Base-by-base conservation (phyloP, 129 eudicot species). In the Escallonia herrerae region DNA sequence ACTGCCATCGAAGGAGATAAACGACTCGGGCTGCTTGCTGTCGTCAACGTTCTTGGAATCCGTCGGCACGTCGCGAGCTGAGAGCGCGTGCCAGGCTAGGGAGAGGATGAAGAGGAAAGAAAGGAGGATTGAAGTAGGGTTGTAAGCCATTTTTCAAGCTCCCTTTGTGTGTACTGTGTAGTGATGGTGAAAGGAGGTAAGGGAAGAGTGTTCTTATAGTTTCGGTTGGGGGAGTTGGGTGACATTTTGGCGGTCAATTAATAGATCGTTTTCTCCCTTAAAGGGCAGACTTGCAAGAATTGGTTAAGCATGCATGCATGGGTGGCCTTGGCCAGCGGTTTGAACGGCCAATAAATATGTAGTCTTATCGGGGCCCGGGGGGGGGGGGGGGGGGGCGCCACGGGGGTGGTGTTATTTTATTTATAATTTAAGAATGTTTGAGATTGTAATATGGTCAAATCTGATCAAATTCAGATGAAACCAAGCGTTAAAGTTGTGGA, bases 1-100 rank as follows among this genome's bases (percentile, higher is more conserved):
- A 5, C 80, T 80, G 15, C 89, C 74, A 40, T 87, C 95, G 60
- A 62, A 49, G 8, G 58, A 15, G 43, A 65, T 44, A 40, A 81
- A 64, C 8, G 58, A 58, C 50, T 83, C 68, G 0, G 87, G 87
- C 2, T 77, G 67, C 46, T 74, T 80, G 44, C 15, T 14, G 56
- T 55, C 75, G 57, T 22, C 33, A 1, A 58, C 13, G 56, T 67
- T 70, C 7, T 76, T 59, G 56, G 73, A 12, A 65, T 61, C 61
- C 38, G 57, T 52, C 1, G 83, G 76, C 43, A 72, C 54, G 52
- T 74, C 73, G 12, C 77, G 85, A 4, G 61, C 81, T 1, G 65
- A 57, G 9, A 53, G 6, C 1, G 55, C 63, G 15, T 47, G 12
- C 5, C 45, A n/a, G 10, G 61, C 58, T 8, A 40, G 12, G 41